Base-by-base conservation (phyloP, 257 asterid genomes). In the Solanum lycopersicoides region DNA sequence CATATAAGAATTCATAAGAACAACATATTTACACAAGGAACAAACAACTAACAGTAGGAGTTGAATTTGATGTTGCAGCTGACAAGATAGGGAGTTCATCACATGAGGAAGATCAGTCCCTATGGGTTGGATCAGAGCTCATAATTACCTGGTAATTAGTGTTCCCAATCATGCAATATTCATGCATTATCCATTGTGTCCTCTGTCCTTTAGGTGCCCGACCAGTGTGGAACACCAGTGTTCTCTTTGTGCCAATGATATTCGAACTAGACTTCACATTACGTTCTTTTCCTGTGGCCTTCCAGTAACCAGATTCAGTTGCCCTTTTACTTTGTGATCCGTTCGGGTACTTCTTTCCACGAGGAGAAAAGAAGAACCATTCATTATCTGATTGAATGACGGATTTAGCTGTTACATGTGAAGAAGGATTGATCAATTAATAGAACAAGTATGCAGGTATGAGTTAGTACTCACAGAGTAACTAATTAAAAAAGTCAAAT, bases 101-200 rank as follows among this genome's bases (percentile, higher is more conserved):
- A 30, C 44, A 80, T 8, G 20, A 82, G 69, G 85, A 47, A 14
- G 69, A 32, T 50, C 30, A 0, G 44, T 30, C 42, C 15, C 28
- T 10, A 18, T 3, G 69, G 9, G 30, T 28, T 0, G 15, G 30
- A 6, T 18, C 32, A 50, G 45, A 82, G 45, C 45, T 82, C 85
- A 47, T 12, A 82, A 18, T 34, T 86, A 86, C 88, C 88, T 86
- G 88, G 0, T 35, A 23, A 94, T 93, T 92, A 30, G 97, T 90
- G 89, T 90, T 93, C 28, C 92, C 95, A 14, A 10, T 87, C 69
- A 93, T 91, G 83, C 94, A 92, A 44, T 93, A 97, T 92, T 97
- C 99, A 7, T 97, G 96, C 99, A 97, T 97, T 88, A 95, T 93
- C 99, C 99, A 97, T 86, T 95, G 98, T 1, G 99, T 97, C 53